A percentile compares a stretch with the other conserved stretches of the same genome.
Conservation (phyloP, 306 rosid genomes). For the Morella rubra region DNA sequence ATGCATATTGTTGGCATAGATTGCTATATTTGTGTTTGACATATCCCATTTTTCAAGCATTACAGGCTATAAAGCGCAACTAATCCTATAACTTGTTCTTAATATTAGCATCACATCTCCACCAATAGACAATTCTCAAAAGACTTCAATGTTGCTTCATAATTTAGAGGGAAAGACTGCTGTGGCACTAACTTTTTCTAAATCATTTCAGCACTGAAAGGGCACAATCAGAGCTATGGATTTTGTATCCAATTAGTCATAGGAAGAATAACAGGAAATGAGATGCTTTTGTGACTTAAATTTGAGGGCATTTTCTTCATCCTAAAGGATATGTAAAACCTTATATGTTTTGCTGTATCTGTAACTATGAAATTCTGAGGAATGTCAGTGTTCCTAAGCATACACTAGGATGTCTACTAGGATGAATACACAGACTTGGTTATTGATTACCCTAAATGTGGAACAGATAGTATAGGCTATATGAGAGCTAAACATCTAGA, state of each 20-base stretch:
- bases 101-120: neutral
- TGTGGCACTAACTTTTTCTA: neutral
- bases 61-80: neutral
- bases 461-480: neutral
- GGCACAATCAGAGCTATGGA: neutral
- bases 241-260: neutral
- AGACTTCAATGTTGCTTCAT: neutral
- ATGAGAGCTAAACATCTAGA: neutral
- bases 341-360: neutral
- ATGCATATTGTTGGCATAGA: conserved; percentile 8
- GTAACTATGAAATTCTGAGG: conserved; percentile 1
- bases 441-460: neutral
- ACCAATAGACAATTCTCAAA: neutral
- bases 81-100: neutral
- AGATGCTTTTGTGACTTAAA: neutral
- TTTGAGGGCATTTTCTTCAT: neutral
- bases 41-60: conserved; percentile 9
- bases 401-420: neutral
- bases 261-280: neutral
- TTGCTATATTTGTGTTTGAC: conserved; percentile 11
- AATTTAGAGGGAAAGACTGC: neutral
- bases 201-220: conserved; percentile 1
- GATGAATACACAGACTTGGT: neutral
- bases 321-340: too few relatives aligned
- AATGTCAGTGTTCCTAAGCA: neutral